phyloP scores from a whole-genome alignment of 257 asterid genomes.

The Solanum clarkiae region DNA sequence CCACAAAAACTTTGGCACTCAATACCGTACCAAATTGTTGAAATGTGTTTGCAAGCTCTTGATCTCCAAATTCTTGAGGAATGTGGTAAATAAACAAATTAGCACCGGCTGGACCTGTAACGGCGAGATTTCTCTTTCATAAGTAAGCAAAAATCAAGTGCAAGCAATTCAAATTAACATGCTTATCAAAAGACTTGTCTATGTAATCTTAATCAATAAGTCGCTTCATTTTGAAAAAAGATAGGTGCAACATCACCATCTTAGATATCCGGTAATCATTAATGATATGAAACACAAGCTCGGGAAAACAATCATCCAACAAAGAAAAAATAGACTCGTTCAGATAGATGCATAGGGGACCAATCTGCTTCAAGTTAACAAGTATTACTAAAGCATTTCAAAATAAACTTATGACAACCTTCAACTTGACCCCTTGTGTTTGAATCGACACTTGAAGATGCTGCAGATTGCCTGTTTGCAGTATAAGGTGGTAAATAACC shows the following conservation, averaged over 20 bases:
- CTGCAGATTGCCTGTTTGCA: conserved; percentile 52
- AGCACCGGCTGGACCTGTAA: conserved; percentile 92
- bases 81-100: conserved; percentile 90
- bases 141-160: background rate
- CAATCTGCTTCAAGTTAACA: background rate
- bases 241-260: background rate
- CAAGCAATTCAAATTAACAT: background rate
- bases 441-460: conserved; percentile 68
- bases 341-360: background rate
- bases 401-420: conserved; percentile 34
- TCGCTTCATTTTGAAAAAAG: background rate
- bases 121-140: background rate
- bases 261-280: background rate
- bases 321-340: background rate
- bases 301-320: background rate
- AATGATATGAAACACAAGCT: background rate
- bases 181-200: background rate
- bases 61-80: conserved; percentile 87
- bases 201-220: background rate
- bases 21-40: conserved; percentile 68
- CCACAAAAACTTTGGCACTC: conserved; percentile 87
- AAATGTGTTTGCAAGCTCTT: conserved; percentile 74
- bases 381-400: background rate
- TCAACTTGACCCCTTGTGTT: conserved; percentile 65
- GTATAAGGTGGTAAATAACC: conserved; percentile 47